These are phyloP conservation scores for Auricularia heimuer DNA, from an alignment of 768 basidiomycete genomes.

Conservation along the genomic window DNA sequence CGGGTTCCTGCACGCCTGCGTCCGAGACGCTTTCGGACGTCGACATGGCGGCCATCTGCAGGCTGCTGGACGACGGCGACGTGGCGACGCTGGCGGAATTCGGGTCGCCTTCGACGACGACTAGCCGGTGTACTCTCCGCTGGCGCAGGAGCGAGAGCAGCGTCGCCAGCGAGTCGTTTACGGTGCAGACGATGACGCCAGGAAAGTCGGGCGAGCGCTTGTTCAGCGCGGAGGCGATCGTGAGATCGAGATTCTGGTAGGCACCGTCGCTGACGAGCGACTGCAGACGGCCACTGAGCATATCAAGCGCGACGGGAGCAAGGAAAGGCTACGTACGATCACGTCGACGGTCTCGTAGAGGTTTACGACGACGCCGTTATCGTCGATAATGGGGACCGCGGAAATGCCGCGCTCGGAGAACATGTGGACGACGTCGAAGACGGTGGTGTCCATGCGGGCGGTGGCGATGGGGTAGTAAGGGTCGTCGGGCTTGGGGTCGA, in stretches of 20 bases:
- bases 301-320: constrained; percentile 13
- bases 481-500: constrained; percentile 45
- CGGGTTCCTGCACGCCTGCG: background rate
- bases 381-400: constrained; percentile 92
- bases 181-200: constrained; percentile 92
- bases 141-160: constrained; percentile 88
- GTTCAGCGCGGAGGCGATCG: constrained; percentile 82
- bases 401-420: constrained; percentile 93
- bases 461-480: constrained; percentile 88
- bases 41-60: background rate
- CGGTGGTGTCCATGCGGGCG: constrained; percentile 80
- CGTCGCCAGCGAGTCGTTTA: constrained; percentile 82
- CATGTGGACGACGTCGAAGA: constrained; percentile 98
- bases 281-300: constrained; percentile 28
- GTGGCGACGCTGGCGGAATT: background rate
- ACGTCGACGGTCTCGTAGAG: constrained; percentile 99
- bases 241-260: constrained; percentile 93
- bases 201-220: constrained; percentile 93
- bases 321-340: constrained; percentile 48
- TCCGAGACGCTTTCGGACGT: background rate
- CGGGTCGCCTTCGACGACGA: constrained; percentile 83
- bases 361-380: constrained; percentile 87
- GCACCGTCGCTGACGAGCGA: constrained; percentile 90
- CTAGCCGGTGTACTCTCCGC: constrained; percentile 85
- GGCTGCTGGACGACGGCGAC: background rate